Evolutionary conservation across 1,139 yeast genomes (phyloP), one percentile per base, ranked within the genome.

Genomic region (Tardiomyces blankii): DNA sequence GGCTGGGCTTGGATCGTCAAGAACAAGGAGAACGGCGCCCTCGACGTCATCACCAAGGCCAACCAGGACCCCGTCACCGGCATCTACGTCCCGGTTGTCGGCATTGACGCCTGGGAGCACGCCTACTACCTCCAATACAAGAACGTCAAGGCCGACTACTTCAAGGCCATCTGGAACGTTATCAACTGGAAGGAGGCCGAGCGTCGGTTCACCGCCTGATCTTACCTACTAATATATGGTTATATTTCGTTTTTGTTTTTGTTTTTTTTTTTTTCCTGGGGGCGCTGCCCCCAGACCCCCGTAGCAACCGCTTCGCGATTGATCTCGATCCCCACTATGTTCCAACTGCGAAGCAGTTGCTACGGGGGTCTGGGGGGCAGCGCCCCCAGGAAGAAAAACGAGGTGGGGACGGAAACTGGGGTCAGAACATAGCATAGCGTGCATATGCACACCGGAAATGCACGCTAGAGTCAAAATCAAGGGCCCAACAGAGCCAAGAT

Each of bases 101-200:
- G 96, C 46, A 86, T 89, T 65, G 97, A 89, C 63, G 96, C 97
- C 51, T 89, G 97, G 97, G 97, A 89, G 69, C 97, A 89, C 64
- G 96, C 97, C 46, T 89, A 88, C 74, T 89, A 89, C 77, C 75
- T 89, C 69, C 96, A 89, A 69, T 89, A 89, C 74, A 84, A 86
- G 70, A 89, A 89, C 71, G 91, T 82, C 65, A 89, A 89, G 76
- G 95, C 70, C 43, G 96, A 89, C 65, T 89, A 89, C 73, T 89
- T 89, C 78, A 82, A 87, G 71, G 94, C 95, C 51, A 85, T 89
- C 67, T 89, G 97, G 97, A 83, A 86, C 63, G 96, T 89, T 45
- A 79, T 89, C 69, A 88, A 87, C 79, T 89, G 97, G 97, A 77
- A 82, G 68, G 95, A 84, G 68, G 97, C 96, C 51, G 91, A 81